A percentile compares a stretch with the other conserved stretches of the same genome.
phyloP scores from a whole-genome alignment of 2,329 filamentous ascomycete genomes.

The Ceratocystis cacaofunesta region DNA sequence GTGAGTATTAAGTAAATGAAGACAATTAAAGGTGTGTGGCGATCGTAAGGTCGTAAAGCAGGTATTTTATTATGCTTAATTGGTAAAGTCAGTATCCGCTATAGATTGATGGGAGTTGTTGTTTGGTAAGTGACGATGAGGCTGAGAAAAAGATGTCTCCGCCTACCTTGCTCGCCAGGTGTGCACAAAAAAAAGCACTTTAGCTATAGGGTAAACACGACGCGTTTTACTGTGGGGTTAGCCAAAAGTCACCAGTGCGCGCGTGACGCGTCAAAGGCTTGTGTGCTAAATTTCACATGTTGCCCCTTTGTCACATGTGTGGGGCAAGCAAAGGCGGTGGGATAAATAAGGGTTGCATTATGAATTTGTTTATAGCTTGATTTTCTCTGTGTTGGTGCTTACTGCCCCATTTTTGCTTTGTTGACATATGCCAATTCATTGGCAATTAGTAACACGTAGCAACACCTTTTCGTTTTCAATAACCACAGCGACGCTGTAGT shows the following conservation, averaged over 20 bases:
- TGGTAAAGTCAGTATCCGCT: background rate
- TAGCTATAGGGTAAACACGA: background rate
- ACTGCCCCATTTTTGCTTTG: background rate
- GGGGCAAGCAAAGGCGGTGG: background rate
- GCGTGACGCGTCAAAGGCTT: background rate
- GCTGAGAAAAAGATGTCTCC: background rate
- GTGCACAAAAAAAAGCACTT: conserved; percentile 2
- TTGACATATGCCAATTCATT: background rate
- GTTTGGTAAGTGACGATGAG: background rate
- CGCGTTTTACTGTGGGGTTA: background rate
- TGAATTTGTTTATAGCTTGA: background rate
- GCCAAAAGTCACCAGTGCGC: no score
- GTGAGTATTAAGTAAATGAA: background rate
- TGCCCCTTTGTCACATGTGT: background rate
- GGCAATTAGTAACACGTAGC: conserved; percentile 2
- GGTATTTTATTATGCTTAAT: background rate
- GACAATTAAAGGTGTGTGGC: background rate
- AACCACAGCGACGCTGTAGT: background rate
- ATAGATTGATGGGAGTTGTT: background rate
- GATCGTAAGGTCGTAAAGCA: background rate
- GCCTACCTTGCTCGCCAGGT: background rate
- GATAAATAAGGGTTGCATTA: background rate
- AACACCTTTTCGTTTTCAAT: background rate
- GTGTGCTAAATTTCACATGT: background rate
- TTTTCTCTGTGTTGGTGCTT: background rate